Evolutionary conservation across 208 protist genomes (phyloP).

Genomic region (Trypanosoma mega): DNA sequence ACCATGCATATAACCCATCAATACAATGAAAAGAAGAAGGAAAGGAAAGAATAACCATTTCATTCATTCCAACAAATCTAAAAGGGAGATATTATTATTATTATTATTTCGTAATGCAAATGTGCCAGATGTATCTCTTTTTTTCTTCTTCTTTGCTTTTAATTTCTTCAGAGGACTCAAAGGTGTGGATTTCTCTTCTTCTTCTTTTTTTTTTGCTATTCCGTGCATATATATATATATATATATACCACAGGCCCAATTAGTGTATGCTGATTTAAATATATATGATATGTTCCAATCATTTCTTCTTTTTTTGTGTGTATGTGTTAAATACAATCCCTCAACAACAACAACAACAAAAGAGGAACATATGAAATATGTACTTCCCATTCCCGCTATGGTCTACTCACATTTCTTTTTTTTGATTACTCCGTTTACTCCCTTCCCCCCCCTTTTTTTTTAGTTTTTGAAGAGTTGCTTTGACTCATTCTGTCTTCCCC

Average conservation of each 20-base stretch:
- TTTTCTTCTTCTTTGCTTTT: conserved; percentile 16
- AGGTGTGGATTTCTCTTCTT: conserved; percentile 1
- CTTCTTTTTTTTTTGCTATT: conserved; percentile 24
- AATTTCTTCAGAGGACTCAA: background rate
- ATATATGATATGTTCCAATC: background rate
- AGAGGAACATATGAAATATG: too few relatives aligned
- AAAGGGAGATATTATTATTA: too few relatives aligned
- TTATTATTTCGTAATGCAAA: too few relatives aligned
- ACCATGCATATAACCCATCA: too few relatives aligned
- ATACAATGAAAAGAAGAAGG: conserved; percentile 23
- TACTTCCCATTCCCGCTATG: background rate
- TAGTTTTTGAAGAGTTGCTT: conserved; percentile 3
- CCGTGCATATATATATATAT: background rate
- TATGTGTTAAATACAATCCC: too few relatives aligned
- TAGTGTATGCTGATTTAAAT: background rate
- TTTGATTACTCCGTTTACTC: too few relatives aligned
- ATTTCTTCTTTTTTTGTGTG: conserved; percentile 6
- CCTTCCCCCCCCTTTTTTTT: conserved; percentile 24
- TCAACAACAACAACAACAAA: too few relatives aligned
- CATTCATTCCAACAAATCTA: background rate
- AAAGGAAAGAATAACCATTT: background rate
- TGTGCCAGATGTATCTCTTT: too few relatives aligned
- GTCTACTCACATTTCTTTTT: conserved; percentile 7
- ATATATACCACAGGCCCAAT: background rate
- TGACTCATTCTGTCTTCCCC: too few relatives aligned